These are phyloP conservation scores for Fraxinus latifolia DNA, from an alignment of 305 asterid genomes.

Conservation along the genomic window DNA sequence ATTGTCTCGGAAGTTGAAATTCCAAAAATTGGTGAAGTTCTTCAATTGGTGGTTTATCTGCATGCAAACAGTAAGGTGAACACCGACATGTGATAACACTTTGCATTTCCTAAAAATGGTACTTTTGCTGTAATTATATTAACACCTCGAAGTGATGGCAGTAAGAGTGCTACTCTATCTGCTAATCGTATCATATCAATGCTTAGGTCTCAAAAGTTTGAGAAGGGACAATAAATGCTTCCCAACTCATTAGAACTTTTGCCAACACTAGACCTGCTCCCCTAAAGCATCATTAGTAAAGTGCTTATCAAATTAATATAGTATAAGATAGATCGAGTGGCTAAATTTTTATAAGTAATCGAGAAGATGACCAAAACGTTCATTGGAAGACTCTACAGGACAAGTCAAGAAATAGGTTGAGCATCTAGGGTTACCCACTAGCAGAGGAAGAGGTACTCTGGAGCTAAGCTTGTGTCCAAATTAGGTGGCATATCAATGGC, in stretches of 20 bases:
- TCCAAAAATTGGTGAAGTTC: constrained; percentile 71
- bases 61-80: constrained; percentile 26
- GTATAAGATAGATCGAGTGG: neutral
- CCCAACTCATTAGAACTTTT: neutral
- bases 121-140: neutral
- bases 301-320: neutral
- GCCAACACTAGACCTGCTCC: neutral
- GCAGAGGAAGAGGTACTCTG: neutral
- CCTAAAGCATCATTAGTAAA: neutral
- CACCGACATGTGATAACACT: neutral
- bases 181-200: neutral
- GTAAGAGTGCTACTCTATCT: constrained; percentile 5
- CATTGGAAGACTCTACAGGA: neutral
- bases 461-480: neutral
- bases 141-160: neutral
- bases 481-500: constrained; percentile 4
- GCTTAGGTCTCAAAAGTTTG: constrained; percentile 8
- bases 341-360: neutral
- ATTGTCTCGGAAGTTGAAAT: constrained; percentile 75
- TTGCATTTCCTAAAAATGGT: constrained; percentile 16
- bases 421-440: neutral
- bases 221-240: neutral
- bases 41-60: constrained; percentile 82
- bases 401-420: constrained; percentile 3
- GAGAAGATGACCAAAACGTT: neutral